A percentile compares a stretch with the other conserved stretches of the same genome.
Conservation (phyloP, 1,284 basidiomycete species). For the Sanghuangporus baumii region DNA sequence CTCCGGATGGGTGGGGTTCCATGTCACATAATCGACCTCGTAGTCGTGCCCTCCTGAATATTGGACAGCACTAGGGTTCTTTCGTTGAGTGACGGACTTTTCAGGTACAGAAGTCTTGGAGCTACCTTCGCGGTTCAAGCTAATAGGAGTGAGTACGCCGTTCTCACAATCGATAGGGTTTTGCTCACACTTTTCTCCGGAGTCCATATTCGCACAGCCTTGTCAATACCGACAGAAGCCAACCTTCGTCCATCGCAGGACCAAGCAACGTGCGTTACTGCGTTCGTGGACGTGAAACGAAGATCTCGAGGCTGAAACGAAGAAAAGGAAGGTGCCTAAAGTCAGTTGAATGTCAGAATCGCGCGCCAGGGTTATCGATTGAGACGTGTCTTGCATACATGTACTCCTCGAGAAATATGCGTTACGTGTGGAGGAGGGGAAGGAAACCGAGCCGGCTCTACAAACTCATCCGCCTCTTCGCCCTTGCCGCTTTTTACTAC, state of each 20-base stretch:
- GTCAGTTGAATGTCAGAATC: constrained; percentile 16
- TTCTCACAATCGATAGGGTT: not conserved
- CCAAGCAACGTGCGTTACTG: constrained; percentile 74
- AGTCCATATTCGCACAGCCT: constrained; percentile 64
- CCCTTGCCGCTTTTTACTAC: constrained; percentile 7
- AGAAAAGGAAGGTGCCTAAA: constrained; percentile 67
- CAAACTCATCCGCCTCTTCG: constrained; percentile 13
- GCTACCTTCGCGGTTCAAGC: constrained; percentile 54
- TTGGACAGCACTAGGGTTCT: constrained; percentile 34
- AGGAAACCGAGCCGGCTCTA: constrained; percentile 39
- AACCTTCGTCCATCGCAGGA: constrained; percentile 75
- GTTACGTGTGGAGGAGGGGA: constrained; percentile 68
- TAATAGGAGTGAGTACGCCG: constrained; percentile 24
- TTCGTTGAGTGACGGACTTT: not conserved
- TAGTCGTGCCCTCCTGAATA: constrained; percentile 67
- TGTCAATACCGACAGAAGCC: constrained; percentile 73
- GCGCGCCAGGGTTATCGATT: constrained; percentile 3
- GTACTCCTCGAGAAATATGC: constrained; percentile 60
- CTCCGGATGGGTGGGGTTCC: constrained; percentile 78
- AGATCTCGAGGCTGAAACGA: constrained; percentile 72
- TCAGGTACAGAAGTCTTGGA: not conserved
- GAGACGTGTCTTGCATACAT: constrained; percentile 43
- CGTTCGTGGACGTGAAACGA: constrained; percentile 54
- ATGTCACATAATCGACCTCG: constrained; percentile 70
- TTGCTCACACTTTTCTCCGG: constrained; percentile 66